Base-by-base conservation (phyloP, 2,329 filamentous ascomycete species). In the Cercospora brassicicola region DNA sequence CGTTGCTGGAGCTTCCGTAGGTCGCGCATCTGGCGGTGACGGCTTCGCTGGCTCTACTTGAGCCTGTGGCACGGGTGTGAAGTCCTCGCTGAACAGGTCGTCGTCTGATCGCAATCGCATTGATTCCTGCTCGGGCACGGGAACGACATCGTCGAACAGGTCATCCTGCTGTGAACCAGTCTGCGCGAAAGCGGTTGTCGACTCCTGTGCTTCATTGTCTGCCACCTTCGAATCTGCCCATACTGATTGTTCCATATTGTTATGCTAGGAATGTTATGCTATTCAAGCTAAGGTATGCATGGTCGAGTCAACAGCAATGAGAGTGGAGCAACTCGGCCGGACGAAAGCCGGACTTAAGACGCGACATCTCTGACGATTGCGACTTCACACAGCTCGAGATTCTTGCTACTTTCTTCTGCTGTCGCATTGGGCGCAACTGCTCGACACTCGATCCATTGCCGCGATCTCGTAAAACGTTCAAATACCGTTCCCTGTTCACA, bases 81-180 rank as follows among this genome's bases (percentile, higher is more conserved):
- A 83, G 73, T 84, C 83, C 65, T 85, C 82, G 73, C 82, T 83
- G 75, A 84, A 84, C 4, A 84, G 77, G 69, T 85, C 83, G 68
- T 85, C 83, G 51, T 82, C 81, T 45, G 81, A 79, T n/a, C 82
- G 81, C 0, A 83, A 83, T 66, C 84, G 82, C 73, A 83, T 83
- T 59, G 83, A 83, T 28, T 83, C 80, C 64, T 84, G 82, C 7
- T 70, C 62, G 13, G 76, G 73, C 10, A 75, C 69, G 26, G 76
- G 73, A n/a, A 74, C 69, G 18, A 77, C 71, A 69, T 79, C 77
- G 68, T 76, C 74, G 69, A 78, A 78, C 4, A 79, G 68, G 30
- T 78, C 76, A 48, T 77, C 74, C 51, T 78, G 71, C 26, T 73
- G 73, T 10, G 75, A 71, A 39, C 74, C 77, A 6, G 78, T 79